Evolutionary conservation across 1,284 basidiomycete genomes (phyloP).

Genomic region (Ganoderma multipileum): DNA sequence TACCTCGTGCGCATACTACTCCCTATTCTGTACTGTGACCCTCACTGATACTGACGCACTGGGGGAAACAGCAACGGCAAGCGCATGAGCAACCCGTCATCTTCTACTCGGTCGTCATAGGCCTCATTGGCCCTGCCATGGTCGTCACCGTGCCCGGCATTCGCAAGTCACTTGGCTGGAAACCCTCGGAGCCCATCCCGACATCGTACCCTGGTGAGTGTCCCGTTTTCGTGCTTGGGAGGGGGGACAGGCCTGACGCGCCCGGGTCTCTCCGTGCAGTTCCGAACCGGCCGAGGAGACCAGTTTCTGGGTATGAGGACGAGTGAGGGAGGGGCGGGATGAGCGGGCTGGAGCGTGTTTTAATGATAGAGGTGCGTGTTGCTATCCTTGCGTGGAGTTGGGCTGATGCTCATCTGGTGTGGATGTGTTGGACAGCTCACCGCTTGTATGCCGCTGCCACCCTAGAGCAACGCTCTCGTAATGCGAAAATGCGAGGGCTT

Average conservation of each 20-base stretch:
- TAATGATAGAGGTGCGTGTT: conserved; percentile 22
- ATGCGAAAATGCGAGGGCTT: not conserved
- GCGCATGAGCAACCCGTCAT: conserved; percentile 94
- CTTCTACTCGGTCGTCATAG: conserved; percentile 87
- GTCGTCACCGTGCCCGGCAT: conserved; percentile 83
- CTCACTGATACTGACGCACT: not conserved
- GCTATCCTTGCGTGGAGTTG: not conserved
- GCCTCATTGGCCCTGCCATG: conserved; percentile 78
- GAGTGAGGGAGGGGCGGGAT: conserved; percentile 30
- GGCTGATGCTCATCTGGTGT: not conserved
- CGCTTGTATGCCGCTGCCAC: conserved; percentile 1
- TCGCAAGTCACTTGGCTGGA: conserved; percentile 78
- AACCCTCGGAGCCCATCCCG: conserved; percentile 78
- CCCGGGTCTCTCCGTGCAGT: conserved; percentile 41
- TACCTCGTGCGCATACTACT: conserved; percentile 49
- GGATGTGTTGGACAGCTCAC: not conserved
- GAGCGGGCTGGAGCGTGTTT: not conserved
- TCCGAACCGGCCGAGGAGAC: conserved; percentile 55
- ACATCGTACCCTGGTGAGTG: conserved; percentile 87
- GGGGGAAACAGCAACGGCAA: conserved; percentile 64
- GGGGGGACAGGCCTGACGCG: conserved; percentile 6
- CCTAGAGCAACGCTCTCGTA: not conserved
- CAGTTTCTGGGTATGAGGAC: conserved; percentile 60
- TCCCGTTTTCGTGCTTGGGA: conserved; percentile 1
- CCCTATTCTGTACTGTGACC: not conserved